Conservation (phyloP, 1,284 basidiomycete species). For the Ceratobasidium papillatum region DNA sequence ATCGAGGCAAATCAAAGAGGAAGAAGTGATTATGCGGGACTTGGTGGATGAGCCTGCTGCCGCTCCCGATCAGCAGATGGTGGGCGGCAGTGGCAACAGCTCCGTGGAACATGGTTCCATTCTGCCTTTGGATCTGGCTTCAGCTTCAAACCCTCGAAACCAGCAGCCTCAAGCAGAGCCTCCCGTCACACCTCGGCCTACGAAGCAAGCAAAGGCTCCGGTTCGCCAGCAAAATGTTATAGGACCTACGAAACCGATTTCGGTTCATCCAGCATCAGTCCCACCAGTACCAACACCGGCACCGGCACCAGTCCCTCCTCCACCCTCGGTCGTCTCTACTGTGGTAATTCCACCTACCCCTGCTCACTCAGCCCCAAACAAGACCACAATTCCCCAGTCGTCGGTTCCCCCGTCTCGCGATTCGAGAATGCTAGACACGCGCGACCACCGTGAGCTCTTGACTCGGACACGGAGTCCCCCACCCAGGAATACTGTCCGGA, state of each 20-base stretch:
- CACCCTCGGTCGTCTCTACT: neutral
- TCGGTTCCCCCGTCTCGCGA: neutral
- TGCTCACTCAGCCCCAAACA: neutral
- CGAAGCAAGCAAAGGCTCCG: neutral
- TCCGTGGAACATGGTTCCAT: neutral
- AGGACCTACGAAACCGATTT: neutral
- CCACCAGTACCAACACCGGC: neutral
- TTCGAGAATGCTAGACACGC: neutral
- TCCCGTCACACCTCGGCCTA: neutral
- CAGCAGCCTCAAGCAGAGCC: neutral
- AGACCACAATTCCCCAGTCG: neutral
- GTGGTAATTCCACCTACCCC: neutral
- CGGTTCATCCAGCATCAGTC: neutral
- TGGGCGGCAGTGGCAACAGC: neutral
- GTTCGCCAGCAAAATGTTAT: neutral
- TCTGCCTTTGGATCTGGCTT: neutral
- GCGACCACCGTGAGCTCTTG: conserved; percentile 12
- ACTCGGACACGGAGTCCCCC: neutral
- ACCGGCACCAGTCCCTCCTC: neutral
- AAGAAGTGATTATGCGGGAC: conserved; percentile 19
- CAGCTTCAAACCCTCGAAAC: neutral
- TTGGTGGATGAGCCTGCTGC: neutral
- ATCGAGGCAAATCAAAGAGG: conserved; percentile 16
- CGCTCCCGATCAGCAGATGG: neutral
- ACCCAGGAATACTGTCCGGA: neutral